Evolutionary conservation across 495 filamentous ascomycete species (phyloP), one percentile per base, ranked within the genome.

Genomic region (Rostrohypoxylon terebratum): DNA sequence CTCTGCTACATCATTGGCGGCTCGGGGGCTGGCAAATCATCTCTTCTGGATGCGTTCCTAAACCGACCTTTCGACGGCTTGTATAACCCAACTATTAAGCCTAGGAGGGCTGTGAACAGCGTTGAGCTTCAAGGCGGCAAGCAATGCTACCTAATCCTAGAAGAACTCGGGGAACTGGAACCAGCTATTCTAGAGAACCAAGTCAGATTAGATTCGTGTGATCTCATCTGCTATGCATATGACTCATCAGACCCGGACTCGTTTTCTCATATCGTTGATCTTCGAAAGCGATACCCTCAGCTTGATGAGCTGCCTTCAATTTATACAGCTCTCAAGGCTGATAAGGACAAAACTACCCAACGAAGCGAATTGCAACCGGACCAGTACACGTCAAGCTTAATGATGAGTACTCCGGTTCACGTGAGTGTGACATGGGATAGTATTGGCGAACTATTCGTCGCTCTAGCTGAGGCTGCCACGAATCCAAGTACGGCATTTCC

Each of bases 221-320:
- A 99, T 79, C 87, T 98, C 25, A 86, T 98, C 31, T 96, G 94
- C 75, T 99, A 97, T 81, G 91, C 94, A 3, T 99, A 98, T 81
- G 96, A 99, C 80, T 98, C 95, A 4, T 94, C 93, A 1, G 94
- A 98, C 62, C 94, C 96, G 0, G 93, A 97, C 75, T 97, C 93
- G 9, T 99, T 98, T 80, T 87, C 91, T 1, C 94, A 98, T 75
- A 93, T 99, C 42, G 90, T 94, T 34, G 87, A 91, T 23, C 87
- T 98, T 23, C 88, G 94, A 47, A 85, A 89, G 70, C 81, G 90
- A 64, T 91, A 93, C 69, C 90, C 93, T 0, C 90, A 96, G 57
- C 85, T 99, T 10, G 92, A 97, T 71, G 90, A 93, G 36, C 83
- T 98, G 16, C 96, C 96, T 0, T 90, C 93, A 23, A 87, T 99